Evolutionary conservation across 1,284 basidiomycete species (phyloP).

Genomic region (Microbotryomycetes sp.): DNA sequence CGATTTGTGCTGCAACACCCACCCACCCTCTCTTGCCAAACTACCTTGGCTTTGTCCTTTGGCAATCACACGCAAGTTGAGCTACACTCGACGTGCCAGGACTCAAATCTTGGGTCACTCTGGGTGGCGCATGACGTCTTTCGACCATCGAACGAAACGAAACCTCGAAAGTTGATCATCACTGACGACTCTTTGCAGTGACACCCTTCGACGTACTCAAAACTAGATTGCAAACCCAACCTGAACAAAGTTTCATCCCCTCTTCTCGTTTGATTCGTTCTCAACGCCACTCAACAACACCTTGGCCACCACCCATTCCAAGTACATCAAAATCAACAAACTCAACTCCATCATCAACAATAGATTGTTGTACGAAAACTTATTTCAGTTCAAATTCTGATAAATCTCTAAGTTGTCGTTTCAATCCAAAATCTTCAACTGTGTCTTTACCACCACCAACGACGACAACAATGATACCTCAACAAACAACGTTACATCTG

Average conservation of each 20-base stretch:
- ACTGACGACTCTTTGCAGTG: constrained; percentile 56
- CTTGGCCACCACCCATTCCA: constrained; percentile 25
- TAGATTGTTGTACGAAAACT: constrained; percentile 42
- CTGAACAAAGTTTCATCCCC: constrained; percentile 30
- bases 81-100: background rate
- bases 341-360: constrained; percentile 9
- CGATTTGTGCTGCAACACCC: too few species aligned
- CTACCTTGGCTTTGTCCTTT: background rate
- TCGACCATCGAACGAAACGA: too few species aligned
- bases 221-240: constrained; percentile 52
- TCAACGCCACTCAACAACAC: constrained; percentile 7
- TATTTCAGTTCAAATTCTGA: constrained; percentile 40
- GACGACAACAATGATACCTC: too few species aligned
- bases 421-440: constrained; percentile 37
- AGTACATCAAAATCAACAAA: constrained; percentile 21
- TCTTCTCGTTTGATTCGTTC: constrained; percentile 29
- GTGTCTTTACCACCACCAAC: constrained; percentile 14
- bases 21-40: too few species aligned
- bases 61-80: background rate
- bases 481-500: constrained; percentile 6
- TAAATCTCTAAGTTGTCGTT: constrained; percentile 37
- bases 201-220: constrained; percentile 92
- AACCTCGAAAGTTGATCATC: too few species aligned
- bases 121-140: background rate
- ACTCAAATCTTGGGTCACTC: background rate